These are phyloP conservation scores for Neonectria faginata DNA, from an alignment of 2,329 filamentous ascomycete species.

Conservation along the genomic window DNA sequence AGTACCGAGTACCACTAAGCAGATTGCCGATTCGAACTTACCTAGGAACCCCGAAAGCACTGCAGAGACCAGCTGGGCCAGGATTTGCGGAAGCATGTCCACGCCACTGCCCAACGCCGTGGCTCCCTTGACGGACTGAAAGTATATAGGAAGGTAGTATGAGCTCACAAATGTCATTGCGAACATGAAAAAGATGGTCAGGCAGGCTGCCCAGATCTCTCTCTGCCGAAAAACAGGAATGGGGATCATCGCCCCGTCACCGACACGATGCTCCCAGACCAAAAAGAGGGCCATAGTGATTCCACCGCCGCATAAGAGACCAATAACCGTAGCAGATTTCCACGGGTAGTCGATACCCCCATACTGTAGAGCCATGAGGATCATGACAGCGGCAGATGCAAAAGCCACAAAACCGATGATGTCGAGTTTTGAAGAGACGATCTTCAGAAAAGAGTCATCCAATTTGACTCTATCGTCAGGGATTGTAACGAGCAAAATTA, in stretches of 20 bases:
- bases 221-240: constrained; percentile 57
- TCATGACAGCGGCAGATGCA: constrained; percentile 59
- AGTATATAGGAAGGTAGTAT: constrained; percentile 64
- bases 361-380: constrained; percentile 65
- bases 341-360: constrained; percentile 61
- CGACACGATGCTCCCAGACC: constrained; percentile 57
- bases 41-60: constrained; percentile 39
- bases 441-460: constrained; percentile 28
- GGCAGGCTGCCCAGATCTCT: constrained; percentile 55
- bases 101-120: constrained; percentile 47
- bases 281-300: constrained; percentile 57
- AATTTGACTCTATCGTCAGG: constrained; percentile 47
- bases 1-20: constrained; percentile 15
- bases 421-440: constrained; percentile 54
- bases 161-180: constrained; percentile 58
- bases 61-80: constrained; percentile 42
- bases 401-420: constrained; percentile 57
- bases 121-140: constrained; percentile 58
- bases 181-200: constrained; percentile 58
- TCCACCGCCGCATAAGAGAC: constrained; percentile 58
- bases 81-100: constrained; percentile 46
- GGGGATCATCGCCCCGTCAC: constrained; percentile 63
- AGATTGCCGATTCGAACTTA: constrained; percentile 8
- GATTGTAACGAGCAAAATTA: constrained; percentile 50
- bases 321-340: constrained; percentile 59